A percentile compares a stretch with the other conserved stretches of the same genome.
These are phyloP conservation scores for Mycosphaerella arachidis DNA, from an alignment of 2,329 filamentous ascomycete species.

Conservation along the genomic window DNA sequence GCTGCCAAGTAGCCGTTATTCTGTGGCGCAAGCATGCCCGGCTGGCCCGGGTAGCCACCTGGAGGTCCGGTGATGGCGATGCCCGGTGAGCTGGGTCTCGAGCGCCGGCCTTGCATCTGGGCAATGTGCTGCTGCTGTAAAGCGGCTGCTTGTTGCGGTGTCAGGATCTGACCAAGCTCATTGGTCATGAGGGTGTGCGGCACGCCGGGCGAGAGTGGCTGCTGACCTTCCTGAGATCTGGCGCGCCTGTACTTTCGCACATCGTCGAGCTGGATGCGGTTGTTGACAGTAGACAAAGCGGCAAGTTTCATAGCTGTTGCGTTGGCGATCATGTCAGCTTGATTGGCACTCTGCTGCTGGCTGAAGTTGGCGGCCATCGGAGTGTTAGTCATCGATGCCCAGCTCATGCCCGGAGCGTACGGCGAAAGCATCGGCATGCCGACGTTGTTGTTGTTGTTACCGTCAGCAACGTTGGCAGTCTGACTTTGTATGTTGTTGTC, in stretches of 20 bases:
- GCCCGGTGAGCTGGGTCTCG: slow-evolving; percentile 84
- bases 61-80: slow-evolving; percentile 67
- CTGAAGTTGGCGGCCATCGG: slow-evolving; percentile 87
- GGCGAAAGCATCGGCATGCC: slow-evolving; percentile 79
- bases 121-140: slow-evolving; percentile 73
- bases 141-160: slow-evolving; percentile 49
- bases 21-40: slow-evolving; percentile 76
- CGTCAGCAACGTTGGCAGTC: slow-evolving; percentile 42
- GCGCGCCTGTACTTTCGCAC: slow-evolving; percentile 92
- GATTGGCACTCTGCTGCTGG: slow-evolving; percentile 53
- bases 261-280: slow-evolving; percentile 93
- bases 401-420: slow-evolving; percentile 79
- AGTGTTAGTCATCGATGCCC: slow-evolving; percentile 98
- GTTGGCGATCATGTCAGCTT: slow-evolving; percentile 97
- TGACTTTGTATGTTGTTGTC: slow-evolving; percentile 76
- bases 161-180: slow-evolving; percentile 82
- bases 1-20: slow-evolving; percentile 92
- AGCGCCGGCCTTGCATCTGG: slow-evolving; percentile 72
- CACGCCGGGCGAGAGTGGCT: slow-evolving; percentile 60
- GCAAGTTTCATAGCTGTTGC: slow-evolving; percentile 98
- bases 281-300: slow-evolving; percentile 94
- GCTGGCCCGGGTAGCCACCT: slow-evolving; percentile 51
- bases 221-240: slow-evolving; percentile 58
- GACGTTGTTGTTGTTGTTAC: slow-evolving; percentile 42
- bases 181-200: slow-evolving; percentile 78